Base-by-base conservation (phyloP, 2,329 filamentous ascomycete genomes). In the Colletotrichum chrysophilum region DNA sequence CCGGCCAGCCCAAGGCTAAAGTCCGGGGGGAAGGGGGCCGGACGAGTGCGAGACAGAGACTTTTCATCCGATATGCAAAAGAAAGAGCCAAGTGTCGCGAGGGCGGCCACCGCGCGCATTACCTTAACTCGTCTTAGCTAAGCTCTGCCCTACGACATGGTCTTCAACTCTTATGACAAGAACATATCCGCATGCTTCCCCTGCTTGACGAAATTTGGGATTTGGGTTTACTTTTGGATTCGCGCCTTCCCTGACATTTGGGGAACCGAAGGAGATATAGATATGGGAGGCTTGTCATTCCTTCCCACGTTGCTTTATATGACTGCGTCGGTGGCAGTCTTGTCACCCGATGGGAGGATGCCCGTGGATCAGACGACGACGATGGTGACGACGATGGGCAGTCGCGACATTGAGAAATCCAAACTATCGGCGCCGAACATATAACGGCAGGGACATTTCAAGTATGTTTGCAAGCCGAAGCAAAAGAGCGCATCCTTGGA, bases 391-490 rank as follows among this genome's bases (percentile, higher is more conserved):
- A 38, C 12, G 6, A 2, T 48, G 28, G 13, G 12, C 7, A 9
- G 14, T 21, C 8, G n/a, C 10, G n/a, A 7, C 9, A n/a, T 26
- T 21, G 18, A 26, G 8, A n/a, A 28, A 38, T 28, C n/a, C 34
- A 10, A 55, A 60, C 32, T 56, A 55, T 34, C 26, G 30, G 21
- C 30, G 16, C 30, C 48, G 21, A 56, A 67, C n/a, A 58, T 67
- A 36, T 56, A 58, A 64, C n/a, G 9, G 34, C 10, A n/a, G 14
- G 43, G 24, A 64, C 10, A 43, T 14, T 7, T 43, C 26, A 66
- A 58, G 26, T 18, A 78, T 78, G 77, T 78, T 78, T 78, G 77
- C 77, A 78, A 78, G 75, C 77, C 77, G 77, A 66, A 66, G 66
- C 77, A 70, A 55, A 66, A 74, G 65, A 60, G 68, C 71, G 69